Conservation (phyloP, 306 rosid genomes). For the Cucurbita maxima region DNA sequence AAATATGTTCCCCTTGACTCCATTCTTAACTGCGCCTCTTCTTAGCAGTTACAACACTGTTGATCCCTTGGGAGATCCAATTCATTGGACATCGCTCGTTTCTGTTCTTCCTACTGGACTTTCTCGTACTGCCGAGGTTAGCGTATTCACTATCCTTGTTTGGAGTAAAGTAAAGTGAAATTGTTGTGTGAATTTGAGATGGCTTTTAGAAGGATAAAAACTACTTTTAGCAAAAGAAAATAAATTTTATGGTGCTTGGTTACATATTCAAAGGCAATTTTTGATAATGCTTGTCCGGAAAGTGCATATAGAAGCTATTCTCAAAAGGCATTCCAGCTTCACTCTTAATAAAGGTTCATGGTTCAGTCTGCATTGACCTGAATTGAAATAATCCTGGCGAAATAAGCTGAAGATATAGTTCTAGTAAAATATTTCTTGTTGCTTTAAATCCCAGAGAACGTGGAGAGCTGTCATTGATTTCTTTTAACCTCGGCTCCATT, state of each 20-base stretch:
- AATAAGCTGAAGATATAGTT: neutral
- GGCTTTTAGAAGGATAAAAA: neutral
- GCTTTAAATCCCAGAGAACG: neutral
- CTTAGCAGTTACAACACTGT: conserved; percentile 59
- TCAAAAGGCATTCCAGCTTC: neutral
- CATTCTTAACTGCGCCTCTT: conserved; percentile 77
- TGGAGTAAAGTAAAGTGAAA: neutral
- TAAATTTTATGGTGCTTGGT: neutral
- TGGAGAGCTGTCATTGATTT: neutral
- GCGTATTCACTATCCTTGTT: conserved; percentile 14
- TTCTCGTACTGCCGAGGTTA: conserved; percentile 67
- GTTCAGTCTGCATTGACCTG: neutral
- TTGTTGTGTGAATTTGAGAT: neutral
- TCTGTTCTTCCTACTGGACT: conserved; percentile 63
- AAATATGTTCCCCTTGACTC: conserved; percentile 51
- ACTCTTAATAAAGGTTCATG: neutral
- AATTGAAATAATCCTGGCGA: neutral
- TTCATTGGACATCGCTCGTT: conserved; percentile 75
- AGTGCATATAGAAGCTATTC: neutral
- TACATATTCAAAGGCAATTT: neutral
- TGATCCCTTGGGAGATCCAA: conserved; percentile 76
- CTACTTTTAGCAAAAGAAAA: neutral
- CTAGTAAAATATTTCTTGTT: neutral
- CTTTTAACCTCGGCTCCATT: conserved; percentile 7
- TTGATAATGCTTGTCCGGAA: neutral